These are phyloP conservation scores for Trichoderma reesei DNA, from an alignment of 495 filamentous ascomycete genomes.

Conservation along the genomic window DNA sequence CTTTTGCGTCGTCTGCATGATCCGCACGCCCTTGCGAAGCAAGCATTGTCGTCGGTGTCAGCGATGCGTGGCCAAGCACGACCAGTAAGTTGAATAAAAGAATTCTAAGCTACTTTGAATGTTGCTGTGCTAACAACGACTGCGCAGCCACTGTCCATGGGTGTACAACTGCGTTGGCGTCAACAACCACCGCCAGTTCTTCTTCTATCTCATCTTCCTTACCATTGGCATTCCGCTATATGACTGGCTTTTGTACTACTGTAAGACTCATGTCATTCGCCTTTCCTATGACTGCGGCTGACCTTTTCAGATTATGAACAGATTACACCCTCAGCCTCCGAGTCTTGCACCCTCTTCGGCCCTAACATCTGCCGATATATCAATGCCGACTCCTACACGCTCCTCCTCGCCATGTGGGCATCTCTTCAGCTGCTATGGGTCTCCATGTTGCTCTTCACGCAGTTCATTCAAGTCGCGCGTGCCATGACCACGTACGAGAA, in stretches of 20 bases:
- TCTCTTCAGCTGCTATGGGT: slow-evolving; percentile 84
- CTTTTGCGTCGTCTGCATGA: slow-evolving; percentile 91
- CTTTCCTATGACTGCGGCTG: slow-evolving; percentile 9
- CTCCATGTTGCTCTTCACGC: slow-evolving; percentile 86
- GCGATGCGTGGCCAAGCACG: slow-evolving; percentile 91
- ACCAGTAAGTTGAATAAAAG: slow-evolving; percentile 59
- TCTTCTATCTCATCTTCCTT: slow-evolving; percentile 72
- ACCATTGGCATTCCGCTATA: slow-evolving; percentile 64
- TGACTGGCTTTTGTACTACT: slow-evolving; percentile 35
- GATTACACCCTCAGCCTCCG: slow-evolving; percentile 21
- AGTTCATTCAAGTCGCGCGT: slow-evolving; percentile 80
- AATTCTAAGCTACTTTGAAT: neutral
- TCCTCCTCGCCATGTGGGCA: slow-evolving; percentile 68
- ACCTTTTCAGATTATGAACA: slow-evolving; percentile 25
- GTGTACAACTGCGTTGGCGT: slow-evolving; percentile 91
- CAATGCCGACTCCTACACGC: slow-evolving; percentile 72
- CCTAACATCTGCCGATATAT: slow-evolving; percentile 61
- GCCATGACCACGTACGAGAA: slow-evolving; percentile 94
- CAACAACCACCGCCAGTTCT: slow-evolving; percentile 93
- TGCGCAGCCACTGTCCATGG: slow-evolving; percentile 91
- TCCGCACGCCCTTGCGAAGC: slow-evolving; percentile 78
- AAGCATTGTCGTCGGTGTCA: slow-evolving; percentile 90
- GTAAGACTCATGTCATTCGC: slow-evolving; percentile 22
- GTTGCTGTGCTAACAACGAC: slow-evolving; percentile 29
- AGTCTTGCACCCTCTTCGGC: slow-evolving; percentile 66